Percentiles rank a stretch among this genome's conserved stretches.
These are phyloP conservation scores for Phellopilus nigrolimitatus DNA, from an alignment of 1,284 basidiomycete genomes.

Conservation along the genomic window DNA sequence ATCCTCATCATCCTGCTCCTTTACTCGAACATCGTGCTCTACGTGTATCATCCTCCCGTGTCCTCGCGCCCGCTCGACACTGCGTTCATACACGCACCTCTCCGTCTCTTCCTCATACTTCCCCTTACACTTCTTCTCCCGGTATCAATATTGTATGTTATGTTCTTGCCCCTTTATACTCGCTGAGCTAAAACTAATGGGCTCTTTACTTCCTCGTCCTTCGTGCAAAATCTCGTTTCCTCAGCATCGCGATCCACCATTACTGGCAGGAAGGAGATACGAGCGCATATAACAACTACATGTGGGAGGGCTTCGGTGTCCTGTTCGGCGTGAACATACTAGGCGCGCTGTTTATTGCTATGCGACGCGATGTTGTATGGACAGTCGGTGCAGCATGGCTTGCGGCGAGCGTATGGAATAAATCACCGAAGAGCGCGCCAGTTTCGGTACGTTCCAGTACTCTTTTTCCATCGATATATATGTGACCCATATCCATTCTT, in stretches of 20 bases:
- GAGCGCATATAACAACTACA: slow-evolving; percentile 45
- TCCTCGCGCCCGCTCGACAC: slow-evolving; percentile 54
- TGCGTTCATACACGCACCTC: slow-evolving; percentile 67
- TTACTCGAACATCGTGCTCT: slow-evolving; percentile 62
- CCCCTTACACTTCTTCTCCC: slow-evolving; percentile 44
- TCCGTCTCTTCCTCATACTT: slow-evolving; percentile 66
- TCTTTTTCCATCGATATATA: neutral
- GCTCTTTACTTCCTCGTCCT: too few relatives aligned
- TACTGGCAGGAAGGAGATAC: slow-evolving; percentile 39
- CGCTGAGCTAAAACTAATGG: neutral
- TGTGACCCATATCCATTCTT: neutral
- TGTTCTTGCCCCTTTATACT: slow-evolving; percentile 44
- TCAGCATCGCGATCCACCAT: slow-evolving; percentile 51
- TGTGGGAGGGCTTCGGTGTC: slow-evolving; percentile 61
- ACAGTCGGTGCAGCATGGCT: slow-evolving; percentile 68
- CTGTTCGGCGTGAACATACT: slow-evolving; percentile 54
- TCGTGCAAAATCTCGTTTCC: neutral
- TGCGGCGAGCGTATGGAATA: slow-evolving; percentile 56
- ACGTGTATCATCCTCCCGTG: slow-evolving; percentile 61
- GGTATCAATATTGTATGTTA: slow-evolving; percentile 44
- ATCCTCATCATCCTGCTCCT: slow-evolving; percentile 54
- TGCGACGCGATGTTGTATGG: slow-evolving; percentile 65
- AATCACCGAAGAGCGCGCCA: slow-evolving; percentile 52
- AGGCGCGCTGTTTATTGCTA: slow-evolving; percentile 48
- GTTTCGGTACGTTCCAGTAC: slow-evolving; percentile 47